These are phyloP conservation scores for Termitomyces sp. DNA, from an alignment of 768 basidiomycete species.

Conservation along the genomic window DNA sequence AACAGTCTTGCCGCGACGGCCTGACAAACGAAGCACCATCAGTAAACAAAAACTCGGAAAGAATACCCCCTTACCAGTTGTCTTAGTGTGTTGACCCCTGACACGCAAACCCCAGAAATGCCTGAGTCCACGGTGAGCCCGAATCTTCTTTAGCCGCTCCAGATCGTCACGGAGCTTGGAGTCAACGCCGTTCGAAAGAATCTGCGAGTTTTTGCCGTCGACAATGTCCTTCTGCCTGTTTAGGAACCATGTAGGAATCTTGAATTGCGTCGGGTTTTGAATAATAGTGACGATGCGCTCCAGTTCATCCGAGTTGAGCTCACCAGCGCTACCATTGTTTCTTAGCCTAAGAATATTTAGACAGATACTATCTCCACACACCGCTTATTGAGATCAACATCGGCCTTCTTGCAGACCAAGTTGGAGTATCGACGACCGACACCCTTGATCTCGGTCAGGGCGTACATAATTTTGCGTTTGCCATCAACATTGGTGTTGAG, in stretches of 20 bases:
- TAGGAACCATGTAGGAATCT: conserved; percentile 99
- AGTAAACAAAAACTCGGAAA: not conserved
- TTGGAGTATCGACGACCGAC: conserved; percentile 99
- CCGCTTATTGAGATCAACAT: conserved; percentile 99
- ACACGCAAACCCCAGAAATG: conserved; percentile 96
- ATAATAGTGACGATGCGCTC: conserved; percentile 99
- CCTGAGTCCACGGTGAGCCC: conserved; percentile 90
- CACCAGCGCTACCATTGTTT: conserved; percentile 74
- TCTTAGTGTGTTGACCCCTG: conserved; percentile 99
- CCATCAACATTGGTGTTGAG: conserved; percentile 99
- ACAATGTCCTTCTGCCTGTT: conserved; percentile 99
- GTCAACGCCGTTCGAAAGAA: conserved; percentile 95
- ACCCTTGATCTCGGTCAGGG: conserved; percentile 99
- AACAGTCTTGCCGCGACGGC: conserved; percentile 94
- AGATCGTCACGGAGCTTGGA: conserved; percentile 98
- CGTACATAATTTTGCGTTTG: conserved; percentile 99
- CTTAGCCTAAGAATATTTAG: not conserved
- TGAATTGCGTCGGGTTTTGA: conserved; percentile 99
- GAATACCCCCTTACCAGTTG: conserved; percentile 69
- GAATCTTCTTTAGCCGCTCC: conserved; percentile 98
- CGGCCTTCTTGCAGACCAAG: conserved; percentile 99
- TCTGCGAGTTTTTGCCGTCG: conserved; percentile 96
- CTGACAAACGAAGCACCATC: conserved; percentile 34
- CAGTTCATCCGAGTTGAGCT: conserved; percentile 99
- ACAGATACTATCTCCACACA: conserved; percentile 36